Conservation (phyloP, 164 flowering plant genomes). For the Santalum album region DNA sequence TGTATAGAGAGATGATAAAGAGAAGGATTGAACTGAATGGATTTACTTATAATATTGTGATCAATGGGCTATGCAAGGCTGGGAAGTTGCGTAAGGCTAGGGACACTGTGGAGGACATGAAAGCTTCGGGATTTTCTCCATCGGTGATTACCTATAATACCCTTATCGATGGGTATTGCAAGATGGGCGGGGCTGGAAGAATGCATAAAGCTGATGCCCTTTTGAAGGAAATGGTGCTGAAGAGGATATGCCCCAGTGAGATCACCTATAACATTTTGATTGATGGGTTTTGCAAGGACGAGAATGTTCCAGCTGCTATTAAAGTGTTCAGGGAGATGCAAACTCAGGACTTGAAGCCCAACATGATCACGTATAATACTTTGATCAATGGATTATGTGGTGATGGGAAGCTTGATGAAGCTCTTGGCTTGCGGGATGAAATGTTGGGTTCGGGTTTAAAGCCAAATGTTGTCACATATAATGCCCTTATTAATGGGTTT, state of each 20-base stretch:
- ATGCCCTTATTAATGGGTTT: slow-evolving; percentile 40
- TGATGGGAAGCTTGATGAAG: slow-evolving; percentile 37
- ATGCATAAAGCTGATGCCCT: slow-evolving; percentile 56
- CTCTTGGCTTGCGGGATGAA: slow-evolving; percentile 27
- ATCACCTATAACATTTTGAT: slow-evolving; percentile 45
- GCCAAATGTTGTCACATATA: slow-evolving; percentile 45
- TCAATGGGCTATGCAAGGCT: slow-evolving; percentile 49
- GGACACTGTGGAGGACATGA: slow-evolving; percentile 61
- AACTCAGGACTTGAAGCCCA: slow-evolving; percentile 32
- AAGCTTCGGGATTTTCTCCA: slow-evolving; percentile 34
- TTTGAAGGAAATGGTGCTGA: slow-evolving; percentile 50
- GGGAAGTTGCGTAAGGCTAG: slow-evolving; percentile 53
- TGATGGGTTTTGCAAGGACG: slow-evolving; percentile 59
- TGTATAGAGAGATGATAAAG: slow-evolving; percentile 50
- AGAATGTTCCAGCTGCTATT: slow-evolving; percentile 32
- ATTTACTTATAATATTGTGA: slow-evolving; percentile 36
- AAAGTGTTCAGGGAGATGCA: slow-evolving; percentile 47
- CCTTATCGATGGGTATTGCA: slow-evolving; percentile 49
- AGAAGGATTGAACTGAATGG: slow-evolving; percentile 37
- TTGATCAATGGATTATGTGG: slow-evolving; percentile 47
- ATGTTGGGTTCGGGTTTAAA: slow-evolving; percentile 32
- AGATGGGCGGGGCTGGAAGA: slow-evolving; percentile 37
- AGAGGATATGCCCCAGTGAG: slow-evolving; percentile 27
- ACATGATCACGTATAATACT: slow-evolving; percentile 39
- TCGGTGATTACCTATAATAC: slow-evolving; percentile 41